Evolutionary conservation across 768 basidiomycete species (phyloP).

Genomic region (Cubamyces lactineus): DNA sequence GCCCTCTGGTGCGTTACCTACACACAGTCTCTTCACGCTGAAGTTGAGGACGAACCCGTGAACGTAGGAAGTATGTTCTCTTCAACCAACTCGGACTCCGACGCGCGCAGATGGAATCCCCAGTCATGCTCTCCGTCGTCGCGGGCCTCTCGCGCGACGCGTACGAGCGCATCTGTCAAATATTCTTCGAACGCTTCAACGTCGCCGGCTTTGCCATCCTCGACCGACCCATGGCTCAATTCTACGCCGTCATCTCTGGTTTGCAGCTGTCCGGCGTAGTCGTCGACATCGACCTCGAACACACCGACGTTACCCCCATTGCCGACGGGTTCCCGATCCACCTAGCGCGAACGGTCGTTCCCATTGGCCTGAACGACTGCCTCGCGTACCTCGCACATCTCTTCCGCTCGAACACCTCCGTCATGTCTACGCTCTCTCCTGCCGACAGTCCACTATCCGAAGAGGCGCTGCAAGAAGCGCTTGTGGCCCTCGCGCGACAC

Average conservation of each 20-base stretch:
- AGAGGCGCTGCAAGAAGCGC: slow-evolving; percentile 49
- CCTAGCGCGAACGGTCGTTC: slow-evolving; percentile 55
- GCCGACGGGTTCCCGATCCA: slow-evolving; percentile 71
- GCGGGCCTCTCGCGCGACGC: slow-evolving; percentile 65
- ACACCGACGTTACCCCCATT: slow-evolving; percentile 78
- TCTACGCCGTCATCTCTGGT: slow-evolving; percentile 61
- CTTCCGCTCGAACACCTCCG: slow-evolving; percentile 66
- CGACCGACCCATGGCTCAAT: slow-evolving; percentile 82
- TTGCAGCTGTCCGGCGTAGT: slow-evolving; percentile 67
- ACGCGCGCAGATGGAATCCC: slow-evolving; percentile 86
- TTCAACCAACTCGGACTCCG: slow-evolving; percentile 75
- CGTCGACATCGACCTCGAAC: slow-evolving; percentile 78
- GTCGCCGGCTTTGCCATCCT: slow-evolving; percentile 80
- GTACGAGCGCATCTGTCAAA: slow-evolving; percentile 75
- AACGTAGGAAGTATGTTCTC: slow-evolving; percentile 78
- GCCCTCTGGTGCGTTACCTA: slow-evolving; percentile 73
- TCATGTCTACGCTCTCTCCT: slow-evolving; percentile 62
- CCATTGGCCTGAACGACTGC: slow-evolving; percentile 72
- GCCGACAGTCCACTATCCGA: slow-evolving; percentile 49
- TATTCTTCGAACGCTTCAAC: slow-evolving; percentile 94
- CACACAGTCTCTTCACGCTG: neutral
- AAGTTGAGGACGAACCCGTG: neutral
- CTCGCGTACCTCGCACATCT: slow-evolving; percentile 75
- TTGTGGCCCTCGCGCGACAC: slow-evolving; percentile 67
- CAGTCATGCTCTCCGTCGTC: slow-evolving; percentile 73